Evolutionary conservation across 352 stramenopile species (phyloP).

Genomic region (Pythium grandisporangium): DNA sequence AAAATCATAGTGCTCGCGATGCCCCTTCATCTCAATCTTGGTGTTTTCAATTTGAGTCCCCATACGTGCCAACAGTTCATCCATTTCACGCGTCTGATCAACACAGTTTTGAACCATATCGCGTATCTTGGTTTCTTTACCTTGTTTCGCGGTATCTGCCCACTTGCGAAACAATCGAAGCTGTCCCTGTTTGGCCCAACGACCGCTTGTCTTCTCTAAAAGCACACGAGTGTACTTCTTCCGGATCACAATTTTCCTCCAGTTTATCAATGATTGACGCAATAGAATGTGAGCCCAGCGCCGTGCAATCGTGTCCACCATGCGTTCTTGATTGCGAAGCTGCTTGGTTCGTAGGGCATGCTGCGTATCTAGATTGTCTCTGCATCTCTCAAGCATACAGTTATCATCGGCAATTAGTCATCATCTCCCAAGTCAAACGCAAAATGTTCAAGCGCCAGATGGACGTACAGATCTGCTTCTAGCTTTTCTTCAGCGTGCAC

Average conservation of each 20-base stretch:
- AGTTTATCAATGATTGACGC: slow-evolving; percentile 50
- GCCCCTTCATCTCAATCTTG: slow-evolving; percentile 26
- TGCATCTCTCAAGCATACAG: slow-evolving; percentile 56
- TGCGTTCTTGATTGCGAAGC: slow-evolving; percentile 48
- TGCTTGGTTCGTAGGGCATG: too few species aligned
- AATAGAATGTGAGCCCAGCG: slow-evolving; percentile 41
- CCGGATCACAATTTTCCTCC: slow-evolving; percentile 61
- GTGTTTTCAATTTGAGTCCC: slow-evolving; percentile 42
- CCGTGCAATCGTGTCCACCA: slow-evolving; percentile 45
- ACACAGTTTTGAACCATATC: slow-evolving; percentile 36
- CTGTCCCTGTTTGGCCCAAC: slow-evolving; percentile 41
- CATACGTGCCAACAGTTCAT: slow-evolving; percentile 37
- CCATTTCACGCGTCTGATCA: slow-evolving; percentile 35
- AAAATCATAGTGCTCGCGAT: slow-evolving; percentile 54
- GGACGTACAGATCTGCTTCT: slow-evolving; percentile 29
- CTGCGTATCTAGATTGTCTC: too few species aligned
- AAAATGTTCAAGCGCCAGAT: too few species aligned
- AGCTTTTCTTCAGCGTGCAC: slow-evolving; percentile 22
- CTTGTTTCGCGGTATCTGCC: slow-evolving; percentile 22
- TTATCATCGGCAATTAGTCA: slow-evolving; percentile 16
- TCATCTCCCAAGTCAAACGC: too few species aligned
- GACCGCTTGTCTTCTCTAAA: slow-evolving; percentile 40
- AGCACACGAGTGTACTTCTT: slow-evolving; percentile 69
- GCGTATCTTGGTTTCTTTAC: slow-evolving; percentile 20
- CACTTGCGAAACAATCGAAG: slow-evolving; percentile 34